Evolutionary conservation across 805 yeast species (phyloP), one percentile per base, ranked within the genome.

Genomic region (Danielozyma ontarioensis): DNA sequence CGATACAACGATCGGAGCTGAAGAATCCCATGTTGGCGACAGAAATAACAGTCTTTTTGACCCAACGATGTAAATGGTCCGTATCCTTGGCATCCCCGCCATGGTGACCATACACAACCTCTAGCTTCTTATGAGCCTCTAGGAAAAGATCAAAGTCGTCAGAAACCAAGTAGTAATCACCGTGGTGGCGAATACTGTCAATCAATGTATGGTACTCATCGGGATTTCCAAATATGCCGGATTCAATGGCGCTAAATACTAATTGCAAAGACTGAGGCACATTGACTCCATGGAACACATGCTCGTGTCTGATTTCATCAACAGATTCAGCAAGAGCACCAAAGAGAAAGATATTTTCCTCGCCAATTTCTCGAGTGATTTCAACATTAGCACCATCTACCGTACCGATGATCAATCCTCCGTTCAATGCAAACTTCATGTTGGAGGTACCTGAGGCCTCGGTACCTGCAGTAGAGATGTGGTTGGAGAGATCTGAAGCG

Each of bases 311-410:
- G 31, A 88, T 68, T 33, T 80, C 89, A 35, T 88, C 96, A 28
- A 88, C 96, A 30, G 83, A 79, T 64, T 89, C 96, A 23, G 95
- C 78, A 53, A 89, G 73, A 53, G 84, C 85, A 53, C 97, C 97
- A 56, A 88, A 88, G 55, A 88, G 68, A 67, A 88, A 88, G 57
- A 89, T 86, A 57, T 88, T 86, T 32, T 88, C 95, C 53, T 88
- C 95, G 32, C 96, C 96, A 46, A 89, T 76, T 63, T 89, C 96
- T 48, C 96, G 76, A 14, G 95, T 85, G 56, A 88, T 85, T 64
- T 88, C 97, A 31, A 89, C 95, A 53, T 89, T 88, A 42, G 97
- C 97, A 54, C 97, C 97, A 55, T 88, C 97, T 44, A 88, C 96
- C 10, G 97, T 89, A 57, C 97, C 97, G 44, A 88, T 80, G 47